Conservation (phyloP, 2,329 filamentous ascomycete species). For the Diaporthe batatas region DNA sequence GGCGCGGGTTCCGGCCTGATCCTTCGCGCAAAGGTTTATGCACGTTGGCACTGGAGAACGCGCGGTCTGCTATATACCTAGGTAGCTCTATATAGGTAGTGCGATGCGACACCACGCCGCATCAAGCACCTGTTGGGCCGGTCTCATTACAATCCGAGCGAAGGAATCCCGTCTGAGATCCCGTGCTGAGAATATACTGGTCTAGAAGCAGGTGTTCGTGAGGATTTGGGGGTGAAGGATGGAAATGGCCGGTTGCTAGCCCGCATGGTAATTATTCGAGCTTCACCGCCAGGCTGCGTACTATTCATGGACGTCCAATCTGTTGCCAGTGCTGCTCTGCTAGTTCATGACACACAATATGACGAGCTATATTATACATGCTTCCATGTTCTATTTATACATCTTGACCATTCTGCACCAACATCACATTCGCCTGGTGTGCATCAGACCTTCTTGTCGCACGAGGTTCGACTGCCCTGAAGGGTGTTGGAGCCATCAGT, state of each 20-base stretch:
- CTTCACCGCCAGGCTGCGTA: not conserved
- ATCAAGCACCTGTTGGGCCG: not conserved
- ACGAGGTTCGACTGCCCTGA: conserved; percentile 1
- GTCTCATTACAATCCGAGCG: not conserved
- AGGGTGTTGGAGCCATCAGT: conserved; percentile 4
- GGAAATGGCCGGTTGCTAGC: too few relatives aligned
- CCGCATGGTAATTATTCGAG: not conserved
- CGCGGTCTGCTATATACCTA: conserved; percentile 10
- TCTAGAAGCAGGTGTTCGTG: not conserved
- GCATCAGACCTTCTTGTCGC: conserved; percentile 17
- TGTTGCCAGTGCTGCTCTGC: not conserved
- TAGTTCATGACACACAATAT: not conserved
- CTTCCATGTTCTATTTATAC: conserved; percentile 19
- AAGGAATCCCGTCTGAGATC: conserved; percentile 3
- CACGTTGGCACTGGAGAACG: conserved; percentile 19
- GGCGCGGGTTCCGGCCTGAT: conserved; percentile 15
- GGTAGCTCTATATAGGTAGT: conserved; percentile 20
- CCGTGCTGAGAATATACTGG: not conserved
- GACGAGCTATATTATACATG: not conserved
- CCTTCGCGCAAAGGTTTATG: conserved; percentile 15
- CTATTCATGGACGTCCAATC: not conserved
- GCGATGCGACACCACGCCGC: conserved; percentile 25
- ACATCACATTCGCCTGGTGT: not conserved
- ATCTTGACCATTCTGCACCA: not conserved
- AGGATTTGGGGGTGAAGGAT: not conserved